Evolutionary conservation across 176 grass and related monocot genomes (phyloP).

Genomic region (Lolium multiflorum): DNA sequence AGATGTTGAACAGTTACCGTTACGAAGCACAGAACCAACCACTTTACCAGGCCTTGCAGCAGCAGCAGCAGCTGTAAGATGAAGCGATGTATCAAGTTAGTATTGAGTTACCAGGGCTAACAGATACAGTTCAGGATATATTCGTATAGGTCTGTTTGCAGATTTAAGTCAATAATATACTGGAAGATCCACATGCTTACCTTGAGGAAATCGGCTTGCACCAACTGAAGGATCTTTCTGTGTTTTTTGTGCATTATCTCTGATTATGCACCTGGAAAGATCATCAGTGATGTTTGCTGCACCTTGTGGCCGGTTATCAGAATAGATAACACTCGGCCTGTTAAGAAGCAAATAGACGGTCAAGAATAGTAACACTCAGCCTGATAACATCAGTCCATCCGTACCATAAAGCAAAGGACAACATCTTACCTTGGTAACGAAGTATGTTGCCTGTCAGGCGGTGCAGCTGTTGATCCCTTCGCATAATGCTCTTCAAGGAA

Average conservation of each 20-base stretch:
- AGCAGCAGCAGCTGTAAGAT: constrained; percentile 53
- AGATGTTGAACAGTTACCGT: constrained; percentile 46
- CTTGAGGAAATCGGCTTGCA: constrained; percentile 64
- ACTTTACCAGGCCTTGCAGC: constrained; percentile 67
- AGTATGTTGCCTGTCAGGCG: constrained; percentile 91
- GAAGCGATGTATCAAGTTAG: constrained; percentile 26
- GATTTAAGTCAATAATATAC: neutral
- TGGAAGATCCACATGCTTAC: constrained; percentile 29
- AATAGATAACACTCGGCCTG: constrained; percentile 75
- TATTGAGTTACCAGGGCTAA: neutral
- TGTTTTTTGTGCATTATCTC: constrained; percentile 60
- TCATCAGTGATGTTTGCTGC: constrained; percentile 68
- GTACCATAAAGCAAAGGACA: constrained; percentile 8
- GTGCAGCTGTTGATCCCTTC: constrained; percentile 69
- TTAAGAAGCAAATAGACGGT: constrained; percentile 38
- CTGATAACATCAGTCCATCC: constrained; percentile 51
- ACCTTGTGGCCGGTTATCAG: constrained; percentile 61
- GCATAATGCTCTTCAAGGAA: constrained; percentile 96
- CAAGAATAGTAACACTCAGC: constrained; percentile 55
- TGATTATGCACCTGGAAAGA: constrained; percentile 88
- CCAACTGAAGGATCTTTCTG: constrained; percentile 49
- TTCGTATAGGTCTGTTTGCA: neutral
- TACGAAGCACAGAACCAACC: constrained; percentile 52
- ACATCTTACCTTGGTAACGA: constrained; percentile 82
- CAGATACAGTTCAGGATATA: constrained; percentile 16